Evolutionary conservation across 2,329 filamentous ascomycete species (phyloP), one percentile per base, ranked within the genome.

Genomic region (Fusarium setosum): DNA sequence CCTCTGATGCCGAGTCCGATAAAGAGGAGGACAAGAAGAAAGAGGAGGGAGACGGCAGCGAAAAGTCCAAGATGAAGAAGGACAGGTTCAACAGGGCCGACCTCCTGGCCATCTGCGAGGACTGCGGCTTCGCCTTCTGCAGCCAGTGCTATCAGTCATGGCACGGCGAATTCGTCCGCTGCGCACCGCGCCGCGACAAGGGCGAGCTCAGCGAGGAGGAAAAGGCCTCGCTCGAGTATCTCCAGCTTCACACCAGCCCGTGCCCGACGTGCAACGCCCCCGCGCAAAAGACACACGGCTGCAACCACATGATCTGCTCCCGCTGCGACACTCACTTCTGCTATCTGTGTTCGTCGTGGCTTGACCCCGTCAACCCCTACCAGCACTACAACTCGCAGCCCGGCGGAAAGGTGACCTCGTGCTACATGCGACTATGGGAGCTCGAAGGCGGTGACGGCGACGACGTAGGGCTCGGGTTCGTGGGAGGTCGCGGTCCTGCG

Each of bases 241-340:
- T 99, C 69, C 84, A 87, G 47, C 80, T 88, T 63, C 90, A 97
- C 79, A 96, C 94, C 0, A 93, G 93, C 11, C 89, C 92, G 2
- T 99, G 96, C 74, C 94, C 96, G 11, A 95, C 93, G 5, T 99
- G 96, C 79, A 88, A 84, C 26, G 90, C 91, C 1, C 93, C 93
- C 0, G 91, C 90, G 20, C 93, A 97, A 75, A 99, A 99, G 82
- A 93, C 91, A 2, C 89, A 92, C 73, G 96, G 96, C 35, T 99
- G 96, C 83, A 97, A 97, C 77, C 94, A 97, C 78, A 98, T 98
- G 94, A 92, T 90, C 48, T 97, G 95, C 79, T 93, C 91, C 76
- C 90, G 92, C 65, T 99, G 96, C 81, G 85, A 90, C 50, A 92
- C 93, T 3, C 95, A 98, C 77, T 98, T 97, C 76, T 99, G 96